Evolutionary conservation across 1,139 yeast genomes (phyloP).

Genomic region (Yamadazyma blattariae): DNA sequence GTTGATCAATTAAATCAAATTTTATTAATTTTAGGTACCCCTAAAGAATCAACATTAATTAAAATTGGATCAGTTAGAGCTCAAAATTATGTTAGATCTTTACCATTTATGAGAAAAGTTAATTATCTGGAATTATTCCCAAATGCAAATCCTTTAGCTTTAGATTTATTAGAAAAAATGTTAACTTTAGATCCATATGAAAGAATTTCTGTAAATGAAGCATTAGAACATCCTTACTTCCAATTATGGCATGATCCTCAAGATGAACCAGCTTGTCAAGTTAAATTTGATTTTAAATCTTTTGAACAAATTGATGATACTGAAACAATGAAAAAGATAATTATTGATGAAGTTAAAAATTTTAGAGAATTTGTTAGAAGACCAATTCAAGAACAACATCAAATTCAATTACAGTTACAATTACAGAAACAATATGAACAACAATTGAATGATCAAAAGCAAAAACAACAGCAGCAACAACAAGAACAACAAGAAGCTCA

Average conservation of each 20-base stretch:
- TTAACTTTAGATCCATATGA: conserved; percentile 83
- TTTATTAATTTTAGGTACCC: conserved; percentile 83
- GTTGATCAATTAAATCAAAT: conserved; percentile 94
- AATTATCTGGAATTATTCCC: conserved; percentile 78
- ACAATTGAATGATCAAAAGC: conserved; percentile 44
- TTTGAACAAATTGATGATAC: conserved; percentile 87
- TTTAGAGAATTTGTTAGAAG: conserved; percentile 81
- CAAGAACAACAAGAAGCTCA: conserved; percentile 28
- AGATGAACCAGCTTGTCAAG: conserved; percentile 86
- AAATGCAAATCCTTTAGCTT: conserved; percentile 79
- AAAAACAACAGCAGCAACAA: conserved; percentile 30
- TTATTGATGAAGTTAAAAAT: conserved; percentile 73
- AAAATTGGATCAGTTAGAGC: conserved; percentile 89
- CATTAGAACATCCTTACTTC: conserved; percentile 84
- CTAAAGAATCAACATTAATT: conserved; percentile 75
- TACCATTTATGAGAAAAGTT: conserved; percentile 80
- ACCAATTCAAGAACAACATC: conserved; percentile 68
- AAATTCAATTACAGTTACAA: conserved; percentile 40
- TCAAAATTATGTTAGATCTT: conserved; percentile 83
- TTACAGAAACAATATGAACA: conserved; percentile 31
- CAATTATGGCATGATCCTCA: conserved; percentile 95
- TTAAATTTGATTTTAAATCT: conserved; percentile 77
- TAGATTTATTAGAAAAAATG: conserved; percentile 80
- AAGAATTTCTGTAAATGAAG: conserved; percentile 86
- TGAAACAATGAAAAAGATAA: conserved; percentile 71